Evolutionary conservation across 257 asterid genomes (phyloP), one percentile per base, ranked within the genome.

Genomic region (Solanum verrucosum): DNA sequence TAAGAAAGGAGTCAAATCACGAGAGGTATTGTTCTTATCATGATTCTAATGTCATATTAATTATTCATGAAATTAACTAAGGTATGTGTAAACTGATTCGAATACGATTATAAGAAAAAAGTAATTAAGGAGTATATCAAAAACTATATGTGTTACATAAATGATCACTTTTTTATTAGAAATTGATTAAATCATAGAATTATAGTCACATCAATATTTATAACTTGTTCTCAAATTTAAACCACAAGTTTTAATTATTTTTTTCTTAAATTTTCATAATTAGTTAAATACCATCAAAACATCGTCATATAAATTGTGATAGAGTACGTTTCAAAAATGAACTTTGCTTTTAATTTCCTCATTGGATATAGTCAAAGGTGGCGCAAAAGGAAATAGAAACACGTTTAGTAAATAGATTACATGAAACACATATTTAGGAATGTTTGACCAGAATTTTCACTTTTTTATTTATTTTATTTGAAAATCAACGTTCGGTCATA

Each of bases 21-120:
- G 98, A 7, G 94, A 95, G 98, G 98, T 96, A 88, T 78, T 85
- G 65, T 87, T 42, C 0, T 15, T 25, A 14, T 42, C 35, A n/a
- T 78, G 23, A 77, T 40, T 77, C 35, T 77, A n/a, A 38, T 6
- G 4, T 40, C 12, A 74, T 56, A 52, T 18, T 5, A 68, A 3
- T 10, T 68, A 68, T 0, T 68, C 2, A 12, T 13, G 4, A 10
- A 27, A 68, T 68, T 68, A 3, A 1, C 1, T 29, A 0, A 29
- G 0, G 0, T 15, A 1, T 4, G 5, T 35, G 0, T 31, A 71
- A 71, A 7, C 38, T 71, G 2, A 31, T 15, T 71, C 10, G 3
- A 1, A 70, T 6, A 67, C 11, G 31, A 63, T 23, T 63, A 63
- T 23, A n/a, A 20, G 11, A 18, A 59, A 6, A 59, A 21, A 59